Evolutionary conservation across 495 filamentous ascomycete genomes (phyloP).

Genomic region (Penicillium bovifimosum): DNA sequence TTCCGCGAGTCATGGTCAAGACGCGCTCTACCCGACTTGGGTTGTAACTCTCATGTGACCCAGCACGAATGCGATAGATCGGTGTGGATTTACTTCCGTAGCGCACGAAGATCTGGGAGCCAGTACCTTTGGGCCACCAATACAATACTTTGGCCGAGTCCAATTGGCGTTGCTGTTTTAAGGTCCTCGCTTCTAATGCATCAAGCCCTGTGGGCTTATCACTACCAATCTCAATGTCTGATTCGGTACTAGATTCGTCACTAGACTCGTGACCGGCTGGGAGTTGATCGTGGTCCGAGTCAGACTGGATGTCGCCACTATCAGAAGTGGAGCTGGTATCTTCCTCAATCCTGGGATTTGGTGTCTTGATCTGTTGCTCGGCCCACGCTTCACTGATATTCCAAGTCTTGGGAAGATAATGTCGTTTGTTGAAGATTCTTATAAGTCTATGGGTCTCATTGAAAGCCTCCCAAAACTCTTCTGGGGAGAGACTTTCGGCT

Average conservation of each 20-base stretch:
- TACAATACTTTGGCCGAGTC: conserved; percentile 51
- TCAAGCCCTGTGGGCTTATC: conserved; percentile 1
- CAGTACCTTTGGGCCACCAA: conserved; percentile 20
- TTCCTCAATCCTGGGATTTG: background rate
- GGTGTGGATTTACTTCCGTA: conserved; percentile 9
- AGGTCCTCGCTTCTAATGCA: conserved; percentile 7
- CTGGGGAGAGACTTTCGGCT: background rate
- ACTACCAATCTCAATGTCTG: background rate
- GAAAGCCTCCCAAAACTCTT: conserved; percentile 2
- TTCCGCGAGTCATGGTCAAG: conserved; percentile 11
- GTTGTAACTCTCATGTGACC: conserved; percentile 17
- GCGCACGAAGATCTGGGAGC: conserved; percentile 19
- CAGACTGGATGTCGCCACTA: background rate
- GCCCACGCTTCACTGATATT: conserved; percentile 6
- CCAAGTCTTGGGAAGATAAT: conserved; percentile 8
- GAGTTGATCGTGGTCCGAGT: background rate
- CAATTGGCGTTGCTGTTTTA: conserved; percentile 4
- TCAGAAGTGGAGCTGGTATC: background rate
- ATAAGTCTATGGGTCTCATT: conserved; percentile 2
- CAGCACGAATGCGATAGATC: conserved; percentile 20
- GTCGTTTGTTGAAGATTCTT: conserved; percentile 6
- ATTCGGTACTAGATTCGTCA: background rate
- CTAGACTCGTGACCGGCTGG: background rate
- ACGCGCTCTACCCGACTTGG: conserved; percentile 2
- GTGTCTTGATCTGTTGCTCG: background rate